Evolutionary conservation across 2,329 filamentous ascomycete genomes (phyloP).

Genomic region (Waltergamsia citrina): DNA sequence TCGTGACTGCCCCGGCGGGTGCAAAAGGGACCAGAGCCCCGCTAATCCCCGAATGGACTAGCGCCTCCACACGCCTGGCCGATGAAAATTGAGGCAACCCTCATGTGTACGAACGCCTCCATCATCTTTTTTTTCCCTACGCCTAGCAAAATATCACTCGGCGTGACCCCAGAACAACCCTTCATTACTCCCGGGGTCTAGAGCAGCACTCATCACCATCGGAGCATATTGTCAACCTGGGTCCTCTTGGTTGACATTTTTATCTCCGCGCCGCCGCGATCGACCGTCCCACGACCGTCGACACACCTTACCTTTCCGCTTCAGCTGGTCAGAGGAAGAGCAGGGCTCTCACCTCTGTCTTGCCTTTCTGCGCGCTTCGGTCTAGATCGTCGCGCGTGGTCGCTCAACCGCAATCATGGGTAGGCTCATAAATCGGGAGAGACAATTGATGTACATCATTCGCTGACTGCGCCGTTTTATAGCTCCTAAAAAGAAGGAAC

Average conservation of each 20-base stretch:
- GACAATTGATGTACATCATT: background rate
- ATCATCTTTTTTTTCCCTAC: conserved; percentile 24
- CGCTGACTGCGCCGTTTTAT: conserved; percentile 10
- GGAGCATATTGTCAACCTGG: background rate
- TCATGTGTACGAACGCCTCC: conserved; percentile 24
- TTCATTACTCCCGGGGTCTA: conserved; percentile 11
- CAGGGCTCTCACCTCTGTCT: conserved; percentile 15
- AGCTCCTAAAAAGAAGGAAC: conserved; percentile 91
- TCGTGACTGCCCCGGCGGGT: background rate
- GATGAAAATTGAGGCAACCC: conserved; percentile 35
- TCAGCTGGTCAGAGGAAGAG: conserved; percentile 4
- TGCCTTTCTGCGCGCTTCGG: conserved; percentile 27
- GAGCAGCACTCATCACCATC: background rate
- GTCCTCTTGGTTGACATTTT: background rate
- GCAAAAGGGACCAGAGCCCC: conserved; percentile 6
- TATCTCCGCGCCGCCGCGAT: background rate
- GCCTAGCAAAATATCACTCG: conserved; percentile 33
- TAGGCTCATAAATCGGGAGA: conserved; percentile 21
- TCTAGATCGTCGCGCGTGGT: conserved; percentile 36
- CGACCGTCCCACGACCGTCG: background rate
- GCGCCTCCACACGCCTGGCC: conserved; percentile 21
- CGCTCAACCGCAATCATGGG: conserved; percentile 51
- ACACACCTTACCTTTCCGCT: conserved; percentile 1
- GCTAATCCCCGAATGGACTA: conserved; percentile 19
- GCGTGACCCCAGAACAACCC: conserved; percentile 13